Conservation (phyloP, 2,329 filamentous ascomycete species). For the Hortaea werneckii region DNA sequence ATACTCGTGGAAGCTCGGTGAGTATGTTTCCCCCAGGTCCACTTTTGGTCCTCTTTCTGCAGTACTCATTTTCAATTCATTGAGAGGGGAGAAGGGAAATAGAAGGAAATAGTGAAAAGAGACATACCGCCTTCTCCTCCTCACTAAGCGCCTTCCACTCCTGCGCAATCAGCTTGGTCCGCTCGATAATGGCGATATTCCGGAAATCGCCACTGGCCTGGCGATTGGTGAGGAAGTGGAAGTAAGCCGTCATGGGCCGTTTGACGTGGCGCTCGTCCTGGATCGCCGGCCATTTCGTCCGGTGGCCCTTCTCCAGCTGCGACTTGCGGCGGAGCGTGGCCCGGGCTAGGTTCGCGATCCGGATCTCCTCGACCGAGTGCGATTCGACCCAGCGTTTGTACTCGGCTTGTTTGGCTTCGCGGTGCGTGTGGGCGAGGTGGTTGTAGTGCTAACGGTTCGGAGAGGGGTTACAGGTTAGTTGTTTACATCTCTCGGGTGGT, state of each 20-base stretch:
- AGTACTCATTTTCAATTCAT: too few relatives aligned
- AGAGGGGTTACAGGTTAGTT: background rate
- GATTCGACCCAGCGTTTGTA: slow-evolving; percentile 46
- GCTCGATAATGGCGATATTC: slow-evolving; percentile 33
- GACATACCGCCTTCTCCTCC: slow-evolving; percentile 39
- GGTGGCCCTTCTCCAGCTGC: slow-evolving; percentile 6
- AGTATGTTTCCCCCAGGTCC: too few relatives aligned
- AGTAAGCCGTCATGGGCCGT: slow-evolving; percentile 28
- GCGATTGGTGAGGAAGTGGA: slow-evolving; percentile 38
- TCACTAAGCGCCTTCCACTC: slow-evolving; percentile 41
- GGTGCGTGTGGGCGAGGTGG: slow-evolving; percentile 39
- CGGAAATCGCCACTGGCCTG: slow-evolving; percentile 40
- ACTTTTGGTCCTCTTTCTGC: too few relatives aligned
- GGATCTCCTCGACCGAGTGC: slow-evolving; percentile 48
- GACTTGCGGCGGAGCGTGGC: slow-evolving; percentile 17
- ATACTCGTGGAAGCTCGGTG: too few relatives aligned
- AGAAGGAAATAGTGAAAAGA: background rate
- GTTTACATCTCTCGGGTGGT: background rate
- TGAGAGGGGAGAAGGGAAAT: background rate
- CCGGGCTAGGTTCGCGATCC: slow-evolving; percentile 50
- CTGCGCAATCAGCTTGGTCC: slow-evolving; percentile 28
- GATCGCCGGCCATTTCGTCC: slow-evolving; percentile 26
- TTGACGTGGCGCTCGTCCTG: slow-evolving; percentile 46
- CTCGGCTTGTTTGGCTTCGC: slow-evolving; percentile 31
- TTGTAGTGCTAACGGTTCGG: slow-evolving; percentile 39